Conservation (phyloP, 1,284 basidiomycete genomes). For the Cryptococcus hybrid region DNA sequence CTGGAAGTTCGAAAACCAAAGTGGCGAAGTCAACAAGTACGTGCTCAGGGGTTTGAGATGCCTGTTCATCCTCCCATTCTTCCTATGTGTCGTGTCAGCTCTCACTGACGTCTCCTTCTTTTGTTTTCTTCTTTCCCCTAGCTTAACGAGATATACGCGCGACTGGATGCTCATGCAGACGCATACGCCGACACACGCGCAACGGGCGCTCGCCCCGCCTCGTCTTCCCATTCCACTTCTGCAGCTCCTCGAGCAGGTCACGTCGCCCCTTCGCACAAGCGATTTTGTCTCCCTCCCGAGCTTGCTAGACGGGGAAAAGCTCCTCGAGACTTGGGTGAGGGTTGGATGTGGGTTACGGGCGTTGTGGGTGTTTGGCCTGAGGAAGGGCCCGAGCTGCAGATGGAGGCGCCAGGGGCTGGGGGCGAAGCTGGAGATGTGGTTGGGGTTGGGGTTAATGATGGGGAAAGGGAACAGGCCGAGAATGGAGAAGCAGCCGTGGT, state of each 20-base stretch:
- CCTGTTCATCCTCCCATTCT: background rate
- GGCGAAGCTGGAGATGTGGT: too few relatives aligned
- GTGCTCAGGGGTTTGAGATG: constrained; percentile 1
- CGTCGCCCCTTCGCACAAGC: constrained; percentile 31
- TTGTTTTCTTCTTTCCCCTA: background rate
- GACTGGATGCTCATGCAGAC: constrained; percentile 28
- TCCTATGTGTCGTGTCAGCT: too few relatives aligned
- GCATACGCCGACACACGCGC: constrained; percentile 21
- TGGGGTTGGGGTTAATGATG: too few relatives aligned
- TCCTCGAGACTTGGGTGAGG: constrained; percentile 24
- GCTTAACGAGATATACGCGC: constrained; percentile 36
- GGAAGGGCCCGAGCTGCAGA: too few relatives aligned
- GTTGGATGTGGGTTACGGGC: constrained; percentile 32
- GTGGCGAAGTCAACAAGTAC: constrained; percentile 41
- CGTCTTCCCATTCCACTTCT: background rate
- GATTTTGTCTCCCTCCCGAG: constrained; percentile 20
- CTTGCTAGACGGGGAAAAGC: constrained; percentile 22
- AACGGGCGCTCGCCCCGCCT: background rate
- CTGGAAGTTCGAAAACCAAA: constrained; percentile 62
- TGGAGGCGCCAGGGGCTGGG: too few relatives aligned
- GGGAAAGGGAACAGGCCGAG: too few relatives aligned
- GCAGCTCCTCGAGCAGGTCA: constrained; percentile 21
- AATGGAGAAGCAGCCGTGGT: too few relatives aligned
- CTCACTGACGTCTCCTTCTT: too few relatives aligned
- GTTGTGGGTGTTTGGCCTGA: constrained; percentile 13